Evolutionary conservation across 768 basidiomycete genomes (phyloP).

Genomic region (Lanmaoa rubissima): DNA sequence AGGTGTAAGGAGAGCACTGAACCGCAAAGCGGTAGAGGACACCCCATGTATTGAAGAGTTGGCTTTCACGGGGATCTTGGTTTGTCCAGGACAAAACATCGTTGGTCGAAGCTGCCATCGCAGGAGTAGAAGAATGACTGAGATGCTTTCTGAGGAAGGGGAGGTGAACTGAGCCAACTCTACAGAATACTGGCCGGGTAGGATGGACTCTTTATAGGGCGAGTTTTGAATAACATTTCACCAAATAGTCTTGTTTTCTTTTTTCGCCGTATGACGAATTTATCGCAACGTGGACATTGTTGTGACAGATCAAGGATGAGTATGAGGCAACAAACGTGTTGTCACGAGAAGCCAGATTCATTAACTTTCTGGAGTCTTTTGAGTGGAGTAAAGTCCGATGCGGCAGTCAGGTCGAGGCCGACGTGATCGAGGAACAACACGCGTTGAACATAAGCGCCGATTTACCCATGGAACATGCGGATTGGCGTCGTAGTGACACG

Average conservation of each 20-base stretch:
- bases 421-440: constrained; percentile 69
- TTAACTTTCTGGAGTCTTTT: constrained; percentile 54
- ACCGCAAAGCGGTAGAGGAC: constrained; percentile 81
- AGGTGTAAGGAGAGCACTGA: constrained; percentile 23
- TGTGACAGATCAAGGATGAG: constrained; percentile 67
- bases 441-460: constrained; percentile 55
- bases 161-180: constrained; percentile 30
- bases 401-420: constrained; percentile 51
- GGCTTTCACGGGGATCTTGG: constrained; percentile 80
- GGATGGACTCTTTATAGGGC: constrained; percentile 52
- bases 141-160: constrained; percentile 29
- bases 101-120: constrained; percentile 53
- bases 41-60: constrained; percentile 79
- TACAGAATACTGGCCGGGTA: constrained; percentile 14
- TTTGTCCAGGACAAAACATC: constrained; percentile 86
- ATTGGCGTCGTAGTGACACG: constrained; percentile 32
- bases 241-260: constrained; percentile 42
- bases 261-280: constrained; percentile 50
- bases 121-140: constrained; percentile 36
- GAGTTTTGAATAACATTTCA: constrained; percentile 43
- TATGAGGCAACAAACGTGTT: constrained; percentile 70
- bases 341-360: constrained; percentile 62
- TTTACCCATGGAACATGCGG: constrained; percentile 40
- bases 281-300: constrained; percentile 75
- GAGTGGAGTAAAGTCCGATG: constrained; percentile 71